Base-by-base conservation (phyloP, 2,329 filamentous ascomycete genomes). In the Pseudogymnoascus sp. region DNA sequence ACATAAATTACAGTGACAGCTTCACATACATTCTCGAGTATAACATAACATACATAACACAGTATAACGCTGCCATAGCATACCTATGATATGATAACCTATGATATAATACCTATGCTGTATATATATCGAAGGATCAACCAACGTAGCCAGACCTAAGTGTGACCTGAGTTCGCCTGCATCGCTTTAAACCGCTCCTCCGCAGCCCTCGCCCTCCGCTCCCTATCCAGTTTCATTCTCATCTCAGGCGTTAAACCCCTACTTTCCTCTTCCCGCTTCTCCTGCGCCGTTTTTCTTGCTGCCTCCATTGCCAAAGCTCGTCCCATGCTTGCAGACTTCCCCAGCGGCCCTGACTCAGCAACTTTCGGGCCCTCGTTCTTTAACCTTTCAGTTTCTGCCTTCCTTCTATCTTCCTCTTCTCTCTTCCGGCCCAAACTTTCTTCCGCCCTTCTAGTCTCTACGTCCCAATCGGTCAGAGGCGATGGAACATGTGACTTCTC, bases 161-260 rank as follows among this genome's bases (percentile, higher is more conserved):
- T 25, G 18, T 21, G 12, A 21, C 21, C 59, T n/a, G 16, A 8
- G 31, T 60, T 60, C 5, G 71, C 77, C 69, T 85, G 82, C 82
- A 91, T 80, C 70, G 82, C 82, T 76, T 83, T 86, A 65, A 97
- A 82, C 72, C 93, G 85, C 78, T 93, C 93, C 76, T 97, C 95
- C 0, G 93, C 93, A 7, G 95, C 95, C 70, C 93, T 85, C 3
- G 95, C 95, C 71, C 93, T 88, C 69, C 92, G 82, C 77, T 99
- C 95, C 69, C 95, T 81, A 75, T 97, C 95, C 62, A 97, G 75
- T 73, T 84, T 86, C 83, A 87, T 84, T 73, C 87, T 85, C 84
- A 95, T 93, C 77, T 97, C 93, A 0, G 91, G 87, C 43, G 90
- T 96, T 78, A 97, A 80, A 0, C 93, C 93, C 66, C 91, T 85